These are phyloP conservation scores for Isatis lusitanica DNA, from an alignment of 441 rosid species.

Conservation along the genomic window DNA sequence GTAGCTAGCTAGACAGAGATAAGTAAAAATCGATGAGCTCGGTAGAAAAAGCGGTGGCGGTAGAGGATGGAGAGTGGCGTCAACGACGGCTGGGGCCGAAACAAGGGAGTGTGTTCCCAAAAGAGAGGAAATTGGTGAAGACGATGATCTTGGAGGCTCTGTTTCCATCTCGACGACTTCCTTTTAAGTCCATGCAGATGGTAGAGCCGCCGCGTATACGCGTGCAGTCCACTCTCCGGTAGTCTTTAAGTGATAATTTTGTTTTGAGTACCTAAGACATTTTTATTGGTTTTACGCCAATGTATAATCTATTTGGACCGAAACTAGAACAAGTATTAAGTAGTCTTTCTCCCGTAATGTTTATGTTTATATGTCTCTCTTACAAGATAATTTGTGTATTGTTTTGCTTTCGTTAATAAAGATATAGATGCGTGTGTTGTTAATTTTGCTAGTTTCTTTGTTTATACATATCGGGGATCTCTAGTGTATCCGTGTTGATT, in stretches of 20 bases:
- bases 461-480: background rate
- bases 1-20: background rate
- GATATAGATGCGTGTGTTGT: background rate
- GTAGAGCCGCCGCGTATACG: conserved; percentile 5
- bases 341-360: background rate
- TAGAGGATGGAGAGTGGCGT: background rate
- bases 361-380: background rate
- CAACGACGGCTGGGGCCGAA: conserved; percentile 19
- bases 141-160: conserved; percentile 36
- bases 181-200: background rate
- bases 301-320: background rate
- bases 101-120: conserved; percentile 42
- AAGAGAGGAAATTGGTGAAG: conserved; percentile 42
- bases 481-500: background rate
- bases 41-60: background rate
- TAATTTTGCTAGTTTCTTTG: background rate
- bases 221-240: conserved; percentile 16
- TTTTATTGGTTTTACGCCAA: background rate
- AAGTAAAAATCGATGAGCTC: background rate
- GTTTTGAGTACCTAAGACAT: background rate
- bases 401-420: background rate
- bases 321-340: background rate
- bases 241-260: background rate
- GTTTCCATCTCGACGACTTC: conserved; percentile 11
- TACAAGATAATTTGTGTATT: background rate